A percentile compares a stretch with the other conserved stretches of the same genome.
These are phyloP conservation scores for Alternaria triticina DNA, from an alignment of 2,329 filamentous ascomycete species.

Conservation along the genomic window DNA sequence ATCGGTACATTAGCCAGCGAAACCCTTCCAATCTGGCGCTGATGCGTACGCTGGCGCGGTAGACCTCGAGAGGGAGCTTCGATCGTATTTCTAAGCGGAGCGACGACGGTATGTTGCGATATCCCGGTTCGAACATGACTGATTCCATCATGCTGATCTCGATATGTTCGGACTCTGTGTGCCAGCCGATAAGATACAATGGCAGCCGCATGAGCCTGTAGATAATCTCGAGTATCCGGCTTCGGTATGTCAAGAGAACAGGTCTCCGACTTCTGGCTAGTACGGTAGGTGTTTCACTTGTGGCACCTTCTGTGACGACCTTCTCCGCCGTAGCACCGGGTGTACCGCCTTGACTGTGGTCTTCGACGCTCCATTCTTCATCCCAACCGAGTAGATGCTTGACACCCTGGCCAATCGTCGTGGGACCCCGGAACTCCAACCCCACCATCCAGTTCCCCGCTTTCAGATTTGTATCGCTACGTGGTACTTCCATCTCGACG, in stretches of 20 bases:
- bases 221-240: constrained; percentile 49
- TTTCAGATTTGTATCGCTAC: constrained; percentile 75
- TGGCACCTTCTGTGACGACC: not conserved
- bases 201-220: constrained; percentile 57
- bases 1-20: constrained; percentile 79
- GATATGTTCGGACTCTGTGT: constrained; percentile 68
- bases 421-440: constrained; percentile 66
- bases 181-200: constrained; percentile 72
- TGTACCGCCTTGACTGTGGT: constrained; percentile 22
- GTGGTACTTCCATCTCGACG: constrained; percentile 76
- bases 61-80: constrained; percentile 75
- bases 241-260: constrained; percentile 79
- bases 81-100: constrained; percentile 73
- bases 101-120: constrained; percentile 59
- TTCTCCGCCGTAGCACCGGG: constrained; percentile 16
- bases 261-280: constrained; percentile 69
- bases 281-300: constrained; percentile 25
- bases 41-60: constrained; percentile 71
- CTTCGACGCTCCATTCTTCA: constrained; percentile 40
- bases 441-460: constrained; percentile 96
- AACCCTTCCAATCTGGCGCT: constrained; percentile 78
- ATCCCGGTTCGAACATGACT: constrained; percentile 67
- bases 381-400: constrained; percentile 38
- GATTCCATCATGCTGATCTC: constrained; percentile 75
- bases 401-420: constrained; percentile 7